Evolutionary conservation across 768 basidiomycete species (phyloP).

Genomic region (Boletus pseudo-olivaceus): DNA sequence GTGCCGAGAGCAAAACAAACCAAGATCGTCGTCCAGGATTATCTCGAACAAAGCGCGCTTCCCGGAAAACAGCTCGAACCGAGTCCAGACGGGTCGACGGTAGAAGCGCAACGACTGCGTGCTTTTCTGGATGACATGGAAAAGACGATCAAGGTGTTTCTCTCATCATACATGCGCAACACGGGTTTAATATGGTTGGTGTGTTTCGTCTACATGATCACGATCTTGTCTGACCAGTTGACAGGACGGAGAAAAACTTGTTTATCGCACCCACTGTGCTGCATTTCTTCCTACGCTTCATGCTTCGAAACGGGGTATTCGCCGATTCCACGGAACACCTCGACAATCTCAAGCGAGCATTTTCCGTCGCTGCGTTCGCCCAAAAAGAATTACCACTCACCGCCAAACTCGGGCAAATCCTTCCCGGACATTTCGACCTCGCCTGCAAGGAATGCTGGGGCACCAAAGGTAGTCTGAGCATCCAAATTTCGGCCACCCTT

Average conservation of each 20-base stretch:
- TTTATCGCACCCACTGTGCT: constrained; percentile 41
- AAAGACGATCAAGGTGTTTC: constrained; percentile 55
- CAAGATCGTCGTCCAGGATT: constrained; percentile 27
- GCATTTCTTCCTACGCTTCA: constrained; percentile 44
- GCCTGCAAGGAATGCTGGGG: constrained; percentile 54
- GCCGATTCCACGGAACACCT: constrained; percentile 25
- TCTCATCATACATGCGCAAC: constrained; percentile 63
- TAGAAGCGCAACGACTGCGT: constrained; percentile 30
- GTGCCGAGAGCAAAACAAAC: constrained; percentile 19
- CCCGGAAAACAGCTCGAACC: constrained; percentile 31
- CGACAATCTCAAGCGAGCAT: constrained; percentile 40
- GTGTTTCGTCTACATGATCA: not conserved
- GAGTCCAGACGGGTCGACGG: constrained; percentile 5
- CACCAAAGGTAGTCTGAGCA: constrained; percentile 31
- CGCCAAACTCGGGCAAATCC: constrained; percentile 33
- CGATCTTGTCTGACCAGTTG: constrained; percentile 4
- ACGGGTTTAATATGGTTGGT: constrained; percentile 64
- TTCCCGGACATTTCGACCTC: constrained; percentile 44
- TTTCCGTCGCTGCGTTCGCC: constrained; percentile 40
- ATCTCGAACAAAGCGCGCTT: constrained; percentile 25
- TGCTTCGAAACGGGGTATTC: constrained; percentile 42
- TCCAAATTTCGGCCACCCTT: constrained; percentile 15
- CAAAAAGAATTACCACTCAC: constrained; percentile 41
- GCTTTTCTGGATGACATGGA: constrained; percentile 64
- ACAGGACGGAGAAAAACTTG: constrained; percentile 43